phyloP scores from a whole-genome alignment of 768 basidiomycete genomes.

The Lactarius tabidus region DNA sequence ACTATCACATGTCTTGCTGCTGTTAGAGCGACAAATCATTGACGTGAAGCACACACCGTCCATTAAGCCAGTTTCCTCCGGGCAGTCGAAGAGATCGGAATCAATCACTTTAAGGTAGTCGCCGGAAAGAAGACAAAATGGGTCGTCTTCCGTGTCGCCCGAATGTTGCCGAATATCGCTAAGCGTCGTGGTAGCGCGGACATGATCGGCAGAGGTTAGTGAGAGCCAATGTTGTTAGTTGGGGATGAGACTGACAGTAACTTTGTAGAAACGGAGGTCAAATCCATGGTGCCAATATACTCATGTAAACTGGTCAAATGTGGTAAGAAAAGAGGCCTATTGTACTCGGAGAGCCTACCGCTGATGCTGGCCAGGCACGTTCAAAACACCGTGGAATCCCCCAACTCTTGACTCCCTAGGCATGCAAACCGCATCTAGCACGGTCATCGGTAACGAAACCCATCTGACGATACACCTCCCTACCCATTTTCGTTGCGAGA shows the following conservation, averaged over 20 bases:
- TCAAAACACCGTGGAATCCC: neutral
- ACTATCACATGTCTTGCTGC: conserved; percentile 2
- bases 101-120: conserved; percentile 4
- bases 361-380: conserved; percentile 3
- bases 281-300: conserved; percentile 2
- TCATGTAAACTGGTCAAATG: conserved; percentile 12
- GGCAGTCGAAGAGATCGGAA: conserved; percentile 6
- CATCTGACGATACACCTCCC: neutral
- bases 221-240: neutral
- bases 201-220: neutral
- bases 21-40: neutral
- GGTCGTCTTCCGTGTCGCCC: conserved; percentile 8
- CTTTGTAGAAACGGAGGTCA: neutral
- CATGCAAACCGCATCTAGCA: conserved; percentile 11
- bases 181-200: neutral
- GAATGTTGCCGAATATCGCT: conserved; percentile 1
- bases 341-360: neutral
- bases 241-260: neutral
- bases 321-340: neutral
- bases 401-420: conserved; percentile 1
- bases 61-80: conserved; percentile 12
- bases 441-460: neutral
- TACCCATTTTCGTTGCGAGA: conserved; percentile 15
- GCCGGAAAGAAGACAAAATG: conserved; percentile 1
- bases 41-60: conserved; percentile 14